Conservation (phyloP, 139 green algal species). For the Coelastrella sp. region DNA sequence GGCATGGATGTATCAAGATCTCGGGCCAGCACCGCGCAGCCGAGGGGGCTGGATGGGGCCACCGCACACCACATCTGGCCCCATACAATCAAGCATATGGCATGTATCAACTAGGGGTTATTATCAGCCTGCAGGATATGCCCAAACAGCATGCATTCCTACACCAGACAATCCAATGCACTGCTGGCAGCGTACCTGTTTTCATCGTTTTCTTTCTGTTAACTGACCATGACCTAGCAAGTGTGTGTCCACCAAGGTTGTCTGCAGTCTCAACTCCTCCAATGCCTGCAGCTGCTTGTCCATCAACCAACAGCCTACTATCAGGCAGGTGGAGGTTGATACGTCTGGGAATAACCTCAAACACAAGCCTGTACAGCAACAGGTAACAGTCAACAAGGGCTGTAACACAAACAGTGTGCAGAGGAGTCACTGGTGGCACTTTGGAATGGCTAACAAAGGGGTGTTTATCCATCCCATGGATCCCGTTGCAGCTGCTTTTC, state of each 20-base stretch:
- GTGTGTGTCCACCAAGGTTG: neutral
- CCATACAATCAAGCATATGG: neutral
- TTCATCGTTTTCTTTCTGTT: neutral
- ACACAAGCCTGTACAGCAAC: slow-evolving; percentile 23
- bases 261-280: neutral
- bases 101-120: neutral
- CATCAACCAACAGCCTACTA: slow-evolving; percentile 33
- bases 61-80: too few relatives aligned
- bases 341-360: slow-evolving; percentile 24
- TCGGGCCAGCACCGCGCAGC: too few relatives aligned
- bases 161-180: neutral
- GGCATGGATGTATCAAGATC: too few relatives aligned
- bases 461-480: too few relatives aligned
- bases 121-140: neutral
- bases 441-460: too few relatives aligned
- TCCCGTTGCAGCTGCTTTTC: neutral
- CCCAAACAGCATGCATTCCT: neutral
- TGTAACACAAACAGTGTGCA: too few relatives aligned
- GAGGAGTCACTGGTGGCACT: too few relatives aligned
- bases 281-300: slow-evolving; percentile 4
- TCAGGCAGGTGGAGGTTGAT: slow-evolving; percentile 50
- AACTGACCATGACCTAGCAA: neutral
- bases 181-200: neutral
- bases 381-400: neutral
- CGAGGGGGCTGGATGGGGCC: too few relatives aligned